Base-by-base conservation (phyloP, 208 protist species). In the Leishmania turanica region DNA sequence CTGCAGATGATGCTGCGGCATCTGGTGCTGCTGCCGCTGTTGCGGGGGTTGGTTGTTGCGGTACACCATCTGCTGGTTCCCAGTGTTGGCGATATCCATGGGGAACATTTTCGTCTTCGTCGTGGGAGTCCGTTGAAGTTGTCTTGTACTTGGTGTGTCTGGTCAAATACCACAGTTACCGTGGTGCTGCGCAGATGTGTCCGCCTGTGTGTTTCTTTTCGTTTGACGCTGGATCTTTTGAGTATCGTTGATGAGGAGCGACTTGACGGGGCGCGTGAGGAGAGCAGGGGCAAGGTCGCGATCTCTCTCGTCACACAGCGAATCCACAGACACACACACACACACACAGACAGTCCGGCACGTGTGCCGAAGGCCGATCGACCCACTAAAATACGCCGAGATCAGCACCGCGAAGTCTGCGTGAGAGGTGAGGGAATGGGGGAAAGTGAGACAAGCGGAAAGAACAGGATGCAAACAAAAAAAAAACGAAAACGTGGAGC, bases 61-160 rank as follows among this genome's bases (percentile, higher is more conserved):
- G 64, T 84, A 85, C 53, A 88, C 56, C 80, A 88, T 82, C 66
- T 81, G 84, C 56, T 88, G 84, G 58, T 85, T 88, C 1, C 84
- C 84, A 47, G 66, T 65, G 75, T 79, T 82, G 56, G 84, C 77
- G 34, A 89, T 84, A 60, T 89, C 85, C 82, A 75, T 89, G 0
- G 77, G 70, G 75, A 89, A 86, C 85, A 89, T 88, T 51, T 27
- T 62, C 17, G 7, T 73, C 1, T 27, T 73, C 21, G 72, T 47
- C 17, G n/a, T 45, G 31, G 24, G 31, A 54, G 13, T n/a, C 6
- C 17, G 2, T 21, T 34, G 45, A 73, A 31, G 24, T 15, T 51
- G 24, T 73, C 34, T 15, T 53, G 27, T 9, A 8, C 3, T 8
- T 51, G 8, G 5, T 51, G 13, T 73, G 2, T 27, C 45, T 47